Evolutionary conservation across 345 rosid genomes (phyloP), one percentile per base, ranked within the genome.

Genomic region (Brassica carinata): DNA sequence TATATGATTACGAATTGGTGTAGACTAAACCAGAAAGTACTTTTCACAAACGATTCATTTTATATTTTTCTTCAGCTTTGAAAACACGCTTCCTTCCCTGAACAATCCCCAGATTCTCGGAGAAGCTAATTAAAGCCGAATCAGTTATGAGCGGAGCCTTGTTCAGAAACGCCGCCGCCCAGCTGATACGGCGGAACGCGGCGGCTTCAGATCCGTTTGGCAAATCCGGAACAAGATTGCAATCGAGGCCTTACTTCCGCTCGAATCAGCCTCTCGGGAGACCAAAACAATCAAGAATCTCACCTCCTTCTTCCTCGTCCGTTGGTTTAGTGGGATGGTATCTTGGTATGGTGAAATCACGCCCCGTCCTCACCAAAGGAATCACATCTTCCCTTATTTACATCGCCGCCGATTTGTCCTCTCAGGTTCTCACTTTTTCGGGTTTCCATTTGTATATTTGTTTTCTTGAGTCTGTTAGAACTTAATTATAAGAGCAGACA

Each of bases 291-390:
- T 79, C 82, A 69, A 87, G 67, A 51, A 8, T 77, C 43, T 71
- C 85, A 40, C 7, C 23, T 34, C 7, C 58, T 38, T 5, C 67
- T 65, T 31, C 33, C 14, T 34, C 88, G 0, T 71, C 88, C 0
- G 69, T 75, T 58, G 88, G 91, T 17, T 84, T 95, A 53, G 83
- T 95, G 13, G 87, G 89, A 0, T 93, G 98, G 99, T 91, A 95
- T 77, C 83, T 95, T 83, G 92, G 86, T 11, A 88, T 91, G 98
- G 84, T 95, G 0, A 90, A 93, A 85, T 87, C 98, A 2, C 73
- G 96, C 19, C 98, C 99, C 9, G 78, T 95, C 81, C 57, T 91
- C 23, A 91, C 98, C 3, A 95, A 95, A 84, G 88, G 96, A 61
- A 64, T 85, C 69, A 90, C 97, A 0, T 84, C 84, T 26, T 82